Evolutionary conservation across 805 yeast genomes (phyloP).

Genomic region (Saturnispora sanitii): DNA sequence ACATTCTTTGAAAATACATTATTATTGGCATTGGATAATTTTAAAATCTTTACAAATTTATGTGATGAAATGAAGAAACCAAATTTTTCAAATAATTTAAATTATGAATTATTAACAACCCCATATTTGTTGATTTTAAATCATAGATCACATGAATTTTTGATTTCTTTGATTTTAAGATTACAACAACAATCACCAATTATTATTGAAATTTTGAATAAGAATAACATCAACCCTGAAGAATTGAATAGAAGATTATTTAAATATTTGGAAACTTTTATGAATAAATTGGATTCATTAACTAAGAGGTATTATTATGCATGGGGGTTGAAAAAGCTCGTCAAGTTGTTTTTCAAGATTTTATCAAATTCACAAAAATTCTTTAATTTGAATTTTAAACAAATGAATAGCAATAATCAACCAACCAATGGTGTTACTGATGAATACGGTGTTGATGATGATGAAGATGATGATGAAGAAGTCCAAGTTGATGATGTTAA

Average conservation of each 20-base stretch:
- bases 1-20: constrained; percentile 29
- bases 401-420: constrained; percentile 12
- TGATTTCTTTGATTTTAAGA: constrained; percentile 46
- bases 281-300: constrained; percentile 28
- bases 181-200: constrained; percentile 30
- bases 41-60: constrained; percentile 27
- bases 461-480: constrained; percentile 1
- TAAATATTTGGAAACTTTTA: constrained; percentile 26
- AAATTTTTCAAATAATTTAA: constrained; percentile 25
- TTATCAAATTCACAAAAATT: constrained; percentile 27
- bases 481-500: background rate
- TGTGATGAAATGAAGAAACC: constrained; percentile 20
- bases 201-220: constrained; percentile 25
- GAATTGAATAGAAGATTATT: constrained; percentile 27
- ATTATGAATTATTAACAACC: constrained; percentile 37
- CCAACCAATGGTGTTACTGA: background rate
- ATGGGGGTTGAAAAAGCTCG: constrained; percentile 35
- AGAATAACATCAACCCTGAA: constrained; percentile 27
- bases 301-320: constrained; percentile 36
- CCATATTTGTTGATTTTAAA: constrained; percentile 44
- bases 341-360: constrained; percentile 30
- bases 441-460: background rate
- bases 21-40: constrained; percentile 29
- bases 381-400: constrained; percentile 25
- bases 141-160: constrained; percentile 47